Evolutionary conservation across 2,329 filamentous ascomycete species (phyloP), one percentile per base, ranked within the genome.

Genomic region (Helicocarpus griseus): DNA sequence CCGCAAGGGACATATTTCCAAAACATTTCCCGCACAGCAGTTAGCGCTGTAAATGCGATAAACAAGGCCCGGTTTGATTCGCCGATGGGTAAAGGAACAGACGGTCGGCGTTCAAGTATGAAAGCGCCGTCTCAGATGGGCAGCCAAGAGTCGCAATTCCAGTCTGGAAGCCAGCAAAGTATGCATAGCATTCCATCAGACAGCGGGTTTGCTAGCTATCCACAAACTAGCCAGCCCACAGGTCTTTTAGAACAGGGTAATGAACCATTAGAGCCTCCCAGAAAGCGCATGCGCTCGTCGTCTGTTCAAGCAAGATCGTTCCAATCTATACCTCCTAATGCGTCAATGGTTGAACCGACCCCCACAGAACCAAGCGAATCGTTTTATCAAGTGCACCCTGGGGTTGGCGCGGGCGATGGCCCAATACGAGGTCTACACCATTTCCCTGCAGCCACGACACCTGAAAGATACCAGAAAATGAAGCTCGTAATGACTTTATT

Each of bases 61-160:
- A 96, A 88, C 78, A 96, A 97, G 73, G 91, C 93, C 14, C 81
- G 91, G 11, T 86, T 96, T 61, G 90, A 96, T 65, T 95, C 90
- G 2, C 89, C 90, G 1, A 85, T 79, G 6, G 86, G 86, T 4
- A 77, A 86, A 44, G 69, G 70, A 29, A 82, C 79, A 58, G 82
- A 82, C 7, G 81, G 81, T 2, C 78, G 82, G 22, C 77, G 83
- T 39, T 78, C 83, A 35, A 83, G 84, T 58, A 86, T 87, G 59
- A 83, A 82, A 63, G 80, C 86, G 51, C 83, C 87, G 60, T 77
- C 83, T 3, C 85, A 85, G 49, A 70, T 78, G 56, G 73, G 72
- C 53, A 80, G 76, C 60, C 80, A 83, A 60, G 77, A 79, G 43
- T 78, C 86, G 62, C 77, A 85, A 53, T 78, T 67, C 79, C 84